Evolutionary conservation across 176 grass and related monocot species (phyloP), one percentile per base, ranked within the genome.

Genomic region (Tuctoria greenei): DNA sequence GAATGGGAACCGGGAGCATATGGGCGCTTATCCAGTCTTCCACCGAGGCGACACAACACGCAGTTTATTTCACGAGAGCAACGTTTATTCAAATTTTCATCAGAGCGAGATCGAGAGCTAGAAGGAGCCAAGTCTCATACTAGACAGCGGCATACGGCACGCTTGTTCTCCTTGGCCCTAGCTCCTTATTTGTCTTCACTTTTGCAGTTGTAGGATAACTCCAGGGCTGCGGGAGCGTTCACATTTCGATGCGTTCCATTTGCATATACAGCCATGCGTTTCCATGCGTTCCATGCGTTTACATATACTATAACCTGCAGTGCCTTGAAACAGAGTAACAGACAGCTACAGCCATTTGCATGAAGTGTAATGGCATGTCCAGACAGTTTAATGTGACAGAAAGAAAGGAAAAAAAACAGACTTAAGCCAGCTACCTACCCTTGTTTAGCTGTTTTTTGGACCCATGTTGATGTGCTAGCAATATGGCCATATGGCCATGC

Each of bases 11-110:
- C 31, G 31, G 3, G 31, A 31, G 10, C 20, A 2, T 18, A 41
- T 12, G 38, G 38, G 10, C 11, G 17, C 18, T 4, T 39, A 37
- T 39, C 61, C 20, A 46, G 16, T 14, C 42, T 20, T 40, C 1
- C 14, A 14, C 49, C 10, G 16, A n/a, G 60, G 11, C 60, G 44
- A 44, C 60, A 25, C 60, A 31, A 44, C 60, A 25, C 20, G 7
- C 44, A 64, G 31, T 77, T 76, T 64, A 76, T 76, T 64, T 9
- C 27, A 15, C 43, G 42, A 72, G 13, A 54, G 47, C 18, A 28
- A 71, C 28, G 47, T 38, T 52, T 54, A 8, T 72, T 72, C 69
- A 54, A 10, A 51, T 18, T 42, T 41, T 44, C 40, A 25, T 5
- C 9, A 24, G 47, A 46, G 44, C 13, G n/a, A n/a, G n/a, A n/a